Evolutionary conservation across 257 asterid genomes (phyloP).

Genomic region (Solanum etuberosum): DNA sequence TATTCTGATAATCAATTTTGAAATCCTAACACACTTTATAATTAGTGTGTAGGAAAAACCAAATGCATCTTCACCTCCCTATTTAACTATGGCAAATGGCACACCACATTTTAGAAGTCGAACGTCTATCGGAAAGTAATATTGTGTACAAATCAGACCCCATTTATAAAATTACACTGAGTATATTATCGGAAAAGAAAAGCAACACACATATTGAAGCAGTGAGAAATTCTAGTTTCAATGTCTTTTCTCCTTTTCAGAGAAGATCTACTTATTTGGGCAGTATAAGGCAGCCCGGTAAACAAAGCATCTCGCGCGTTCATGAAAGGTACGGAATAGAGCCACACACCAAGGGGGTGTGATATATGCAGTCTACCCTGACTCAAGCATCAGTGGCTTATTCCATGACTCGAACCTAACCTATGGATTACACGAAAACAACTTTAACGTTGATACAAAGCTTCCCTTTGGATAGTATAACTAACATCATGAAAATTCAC

Average conservation of each 20-base stretch:
- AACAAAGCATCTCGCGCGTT: not conserved
- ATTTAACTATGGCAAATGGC: not conserved
- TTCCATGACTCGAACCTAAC: not conserved
- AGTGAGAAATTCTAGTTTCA: not conserved
- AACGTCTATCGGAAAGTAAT: not conserved
- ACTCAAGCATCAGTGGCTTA: not conserved
- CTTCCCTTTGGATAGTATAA: not conserved
- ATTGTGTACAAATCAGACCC: not conserved
- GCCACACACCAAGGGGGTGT: not conserved
- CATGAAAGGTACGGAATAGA: rapidly evolving
- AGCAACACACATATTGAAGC: not conserved
- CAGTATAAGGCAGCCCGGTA: not conserved
- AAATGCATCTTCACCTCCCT: not conserved
- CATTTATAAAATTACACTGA: not conserved
- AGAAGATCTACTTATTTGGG: not conserved
- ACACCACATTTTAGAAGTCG: not conserved
- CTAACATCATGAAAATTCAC: not conserved
- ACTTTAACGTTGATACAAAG: not conserved
- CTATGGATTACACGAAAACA: not conserved
- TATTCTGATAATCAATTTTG: too few species aligned
- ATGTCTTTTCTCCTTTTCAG: not conserved
- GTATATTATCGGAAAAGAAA: not conserved
- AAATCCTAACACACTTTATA: too few species aligned
- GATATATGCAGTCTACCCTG: not conserved
- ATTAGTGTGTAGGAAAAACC: not conserved